Percentiles rank a stretch among this genome's conserved stretches.
These are phyloP conservation scores for Zasmidium angulare DNA, from an alignment of 2,329 filamentous ascomycete species.

Conservation along the genomic window DNA sequence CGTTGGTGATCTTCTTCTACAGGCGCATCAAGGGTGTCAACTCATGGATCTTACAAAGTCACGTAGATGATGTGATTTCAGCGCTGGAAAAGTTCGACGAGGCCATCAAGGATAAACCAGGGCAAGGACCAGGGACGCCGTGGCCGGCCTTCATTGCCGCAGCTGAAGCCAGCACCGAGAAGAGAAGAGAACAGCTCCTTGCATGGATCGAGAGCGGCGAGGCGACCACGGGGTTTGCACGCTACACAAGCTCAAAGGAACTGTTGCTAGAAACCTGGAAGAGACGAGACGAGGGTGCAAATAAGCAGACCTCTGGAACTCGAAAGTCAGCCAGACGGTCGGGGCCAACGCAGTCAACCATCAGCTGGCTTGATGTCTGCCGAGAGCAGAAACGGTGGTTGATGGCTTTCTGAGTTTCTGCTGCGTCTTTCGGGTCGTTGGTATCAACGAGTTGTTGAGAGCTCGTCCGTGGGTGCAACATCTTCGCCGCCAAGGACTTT, in stretches of 20 bases:
- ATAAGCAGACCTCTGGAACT: background rate
- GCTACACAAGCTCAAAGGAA: slow-evolving; percentile 6
- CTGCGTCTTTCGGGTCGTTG: no score
- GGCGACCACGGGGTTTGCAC: slow-evolving; percentile 4
- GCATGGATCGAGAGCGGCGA: slow-evolving; percentile 6
- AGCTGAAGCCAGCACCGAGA: slow-evolving; percentile 36
- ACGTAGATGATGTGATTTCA: slow-evolving; percentile 39
- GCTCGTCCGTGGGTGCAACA: no score
- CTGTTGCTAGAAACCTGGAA: slow-evolving; percentile 5
- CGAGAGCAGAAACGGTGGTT: slow-evolving; percentile 10
- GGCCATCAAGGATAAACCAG: slow-evolving; percentile 22
- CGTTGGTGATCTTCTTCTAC: slow-evolving; percentile 46
- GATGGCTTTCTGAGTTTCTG: slow-evolving; percentile 15
- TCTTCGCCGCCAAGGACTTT: no score
- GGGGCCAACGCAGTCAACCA: background rate
- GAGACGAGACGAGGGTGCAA: slow-evolving; percentile 1
- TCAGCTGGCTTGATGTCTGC: slow-evolving; percentile 9
- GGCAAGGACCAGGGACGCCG: slow-evolving; percentile 29
- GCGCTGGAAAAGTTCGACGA: slow-evolving; percentile 34
- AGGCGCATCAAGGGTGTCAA: slow-evolving; percentile 42
- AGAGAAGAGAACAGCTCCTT: slow-evolving; percentile 1
- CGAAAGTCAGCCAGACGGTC: background rate
- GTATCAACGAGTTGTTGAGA: no score
- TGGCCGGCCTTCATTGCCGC: slow-evolving; percentile 45
- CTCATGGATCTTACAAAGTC: slow-evolving; percentile 39